Base-by-base conservation (phyloP, 2,329 filamentous ascomycete genomes). In the Neopestalotiopsis rosae region DNA sequence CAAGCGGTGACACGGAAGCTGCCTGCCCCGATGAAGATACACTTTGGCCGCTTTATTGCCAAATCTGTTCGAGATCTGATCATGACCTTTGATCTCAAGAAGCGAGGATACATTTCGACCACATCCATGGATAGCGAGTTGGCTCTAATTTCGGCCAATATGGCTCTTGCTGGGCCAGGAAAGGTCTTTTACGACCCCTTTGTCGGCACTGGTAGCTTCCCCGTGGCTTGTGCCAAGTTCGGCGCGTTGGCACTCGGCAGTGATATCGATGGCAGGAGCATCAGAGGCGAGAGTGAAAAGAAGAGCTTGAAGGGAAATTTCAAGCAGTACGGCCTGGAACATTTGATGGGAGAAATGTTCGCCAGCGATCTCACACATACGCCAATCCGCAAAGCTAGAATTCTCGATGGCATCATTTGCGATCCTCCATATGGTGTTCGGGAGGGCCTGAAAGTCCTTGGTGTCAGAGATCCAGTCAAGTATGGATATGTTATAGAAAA, bases 101-200 rank as follows among this genome's bases (percentile, higher is more conserved):
- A 97, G 81, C 86, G 96, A 34, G 87, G 88, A 52, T 99, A 99
- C 78, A 98, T 99, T 75, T 94, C 92, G 73, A 98, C 95, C 0
- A 99, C 96, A 0, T 96, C 93, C 61, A 98, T 99, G 96, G 96
- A 99, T 78, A 93, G 95, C 0, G 96, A 98, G 79, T 86, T 99
- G 58, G 93, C 94, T 13, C 87, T 99, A 1, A 84, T 99, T 28
- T 98, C 95, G 0, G 96, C 95, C 1, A 99, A 98, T 76, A 90
- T 99, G 73, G 93, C 94, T 0, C 88, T 93, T 14, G 94, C 94
- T 0, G 91, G 84, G 0, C 92, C 94, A 0, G 95, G 94, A 0
- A 97, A 93, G 77, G 78, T 98, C 2, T 93, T 97, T 75, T 98
- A 95, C 76, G 96, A 99, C 74, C 96, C 96, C 0, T 99, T 99